These are phyloP conservation scores for Myriosclerotinia duriaeana DNA, from an alignment of 2,329 filamentous ascomycete species.

Conservation along the genomic window DNA sequence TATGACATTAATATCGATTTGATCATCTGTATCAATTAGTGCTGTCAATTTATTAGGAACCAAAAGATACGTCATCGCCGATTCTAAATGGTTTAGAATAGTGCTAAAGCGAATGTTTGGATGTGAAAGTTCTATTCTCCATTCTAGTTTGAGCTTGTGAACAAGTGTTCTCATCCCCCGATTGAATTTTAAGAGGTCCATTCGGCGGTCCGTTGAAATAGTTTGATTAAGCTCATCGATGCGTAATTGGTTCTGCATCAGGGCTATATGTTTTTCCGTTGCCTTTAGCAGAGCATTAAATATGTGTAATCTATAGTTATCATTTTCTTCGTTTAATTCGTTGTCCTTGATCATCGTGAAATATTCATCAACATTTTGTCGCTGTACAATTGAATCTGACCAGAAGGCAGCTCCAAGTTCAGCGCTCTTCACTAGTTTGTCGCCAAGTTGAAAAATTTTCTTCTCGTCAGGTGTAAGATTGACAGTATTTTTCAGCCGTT, in stretches of 20 bases:
- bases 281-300: neutral
- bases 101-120: neutral
- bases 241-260: neutral
- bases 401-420: neutral
- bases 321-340: neutral
- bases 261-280: constrained; percentile 2
- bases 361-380: neutral
- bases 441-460: neutral
- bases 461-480: neutral
- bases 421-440: neutral
- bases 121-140: neutral
- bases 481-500: neutral
- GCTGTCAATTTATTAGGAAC: neutral
- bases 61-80: neutral
- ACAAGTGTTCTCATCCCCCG: neutral
- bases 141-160: neutral
- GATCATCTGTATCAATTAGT: neutral
- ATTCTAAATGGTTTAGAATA: neutral
- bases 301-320: neutral
- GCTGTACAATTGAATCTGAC: neutral
- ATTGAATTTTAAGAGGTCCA: neutral
- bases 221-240: neutral
- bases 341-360: neutral
- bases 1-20: neutral
- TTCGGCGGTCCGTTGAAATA: neutral